Percentiles rank a stretch among this genome's conserved stretches.
Evolutionary conservation across 108 stramenopile genomes (phyloP).

Genomic region (Epithemia pelagica): DNA sequence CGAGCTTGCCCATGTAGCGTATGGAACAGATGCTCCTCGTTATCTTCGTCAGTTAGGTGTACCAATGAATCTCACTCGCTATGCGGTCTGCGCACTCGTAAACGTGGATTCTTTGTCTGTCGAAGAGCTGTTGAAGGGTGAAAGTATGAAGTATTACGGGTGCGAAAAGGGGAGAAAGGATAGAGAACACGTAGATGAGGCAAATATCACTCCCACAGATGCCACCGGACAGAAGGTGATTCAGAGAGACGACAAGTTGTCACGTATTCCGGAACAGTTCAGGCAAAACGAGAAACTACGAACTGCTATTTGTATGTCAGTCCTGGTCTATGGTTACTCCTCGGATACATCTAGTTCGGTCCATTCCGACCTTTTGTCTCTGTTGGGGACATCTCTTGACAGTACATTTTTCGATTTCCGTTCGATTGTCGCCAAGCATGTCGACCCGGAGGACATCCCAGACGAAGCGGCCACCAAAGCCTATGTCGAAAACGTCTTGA

Average conservation of each 20-base stretch:
- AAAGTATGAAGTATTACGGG: conserved; percentile 14
- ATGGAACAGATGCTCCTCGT: conserved; percentile 69
- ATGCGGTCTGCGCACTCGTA: conserved; percentile 55
- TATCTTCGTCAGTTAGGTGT: conserved; percentile 70
- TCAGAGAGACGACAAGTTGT: not conserved
- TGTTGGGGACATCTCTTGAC: not conserved
- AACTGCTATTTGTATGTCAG: conserved; percentile 42
- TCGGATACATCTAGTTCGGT: not conserved
- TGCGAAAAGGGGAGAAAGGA: conserved; percentile 9
- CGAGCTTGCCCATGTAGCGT: conserved; percentile 56
- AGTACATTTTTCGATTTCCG: conserved; percentile 15
- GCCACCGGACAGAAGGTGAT: not conserved
- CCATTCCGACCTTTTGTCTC: conserved; percentile 15
- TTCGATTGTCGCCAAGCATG: conserved; percentile 5
- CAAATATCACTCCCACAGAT: not conserved
- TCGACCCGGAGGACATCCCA: conserved; percentile 15
- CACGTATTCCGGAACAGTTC: conserved; percentile 29
- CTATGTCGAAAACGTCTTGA: conserved; percentile 44
- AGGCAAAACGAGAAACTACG: conserved; percentile 37
- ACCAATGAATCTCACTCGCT: conserved; percentile 69
- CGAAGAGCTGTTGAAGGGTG: conserved; percentile 28
- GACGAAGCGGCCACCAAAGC: not conserved
- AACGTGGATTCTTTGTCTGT: conserved; percentile 53
- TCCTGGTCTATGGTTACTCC: conserved; percentile 52
- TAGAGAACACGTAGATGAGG: conserved; percentile 5